A percentile compares a stretch with the other conserved stretches of the same genome.
phyloP scores from a whole-genome alignment of 306 rosid genomes.

The Fagus crenata region DNA sequence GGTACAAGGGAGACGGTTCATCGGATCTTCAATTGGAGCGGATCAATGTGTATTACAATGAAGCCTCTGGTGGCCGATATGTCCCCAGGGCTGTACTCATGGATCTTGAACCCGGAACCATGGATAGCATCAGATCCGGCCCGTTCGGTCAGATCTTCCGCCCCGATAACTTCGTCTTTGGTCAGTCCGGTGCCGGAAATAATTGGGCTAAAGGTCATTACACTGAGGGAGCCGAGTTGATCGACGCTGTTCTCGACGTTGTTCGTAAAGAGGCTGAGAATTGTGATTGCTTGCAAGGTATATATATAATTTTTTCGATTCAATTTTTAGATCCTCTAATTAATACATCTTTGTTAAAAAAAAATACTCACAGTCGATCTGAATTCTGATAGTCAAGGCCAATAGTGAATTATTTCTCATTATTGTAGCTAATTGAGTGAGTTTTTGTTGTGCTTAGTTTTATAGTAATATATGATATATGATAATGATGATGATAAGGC shows the following conservation, averaged over 20 bases:
- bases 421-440: background rate
- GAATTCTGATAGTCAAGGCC: background rate
- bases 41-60: conserved; percentile 85
- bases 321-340: too few species aligned
- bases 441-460: background rate
- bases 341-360: too few species aligned
- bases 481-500: conserved; percentile 9
- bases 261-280: conserved; percentile 95
- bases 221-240: conserved; percentile 93
- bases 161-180: conserved; percentile 88
- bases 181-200: conserved; percentile 92
- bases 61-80: conserved; percentile 88
- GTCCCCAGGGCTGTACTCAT: conserved; percentile 93
- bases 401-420: background rate
- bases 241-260: conserved; percentile 83
- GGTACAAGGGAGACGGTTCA: conserved; percentile 48
- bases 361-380: background rate
- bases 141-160: conserved; percentile 87
- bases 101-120: conserved; percentile 95
- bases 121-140: conserved; percentile 97
- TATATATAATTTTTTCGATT: too few species aligned
- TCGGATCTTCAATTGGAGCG: conserved; percentile 75
- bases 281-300: conserved; percentile 92
- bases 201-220: conserved; percentile 96
- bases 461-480: background rate